phyloP scores from a whole-genome alignment of 2,329 filamentous ascomycete genomes.

The Byssochlamys sp. region DNA sequence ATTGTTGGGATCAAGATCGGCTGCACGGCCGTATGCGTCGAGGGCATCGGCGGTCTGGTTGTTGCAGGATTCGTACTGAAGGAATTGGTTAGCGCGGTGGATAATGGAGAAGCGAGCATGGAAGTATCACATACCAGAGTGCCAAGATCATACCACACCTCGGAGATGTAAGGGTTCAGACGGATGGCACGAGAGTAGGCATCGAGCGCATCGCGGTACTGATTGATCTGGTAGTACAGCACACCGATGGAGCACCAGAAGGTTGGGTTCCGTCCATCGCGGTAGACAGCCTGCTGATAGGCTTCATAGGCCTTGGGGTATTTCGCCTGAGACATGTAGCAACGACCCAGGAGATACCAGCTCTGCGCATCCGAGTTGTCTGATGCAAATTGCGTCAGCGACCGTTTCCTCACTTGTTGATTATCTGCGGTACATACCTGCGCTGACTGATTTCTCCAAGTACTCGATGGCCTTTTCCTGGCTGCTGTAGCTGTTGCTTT shows the following conservation, averaged over 20 bases:
- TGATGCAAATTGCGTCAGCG: constrained; percentile 26
- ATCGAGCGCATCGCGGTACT: constrained; percentile 94
- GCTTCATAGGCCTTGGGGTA: constrained; percentile 98
- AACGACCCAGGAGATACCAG: constrained; percentile 94
- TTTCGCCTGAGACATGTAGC: constrained; percentile 99
- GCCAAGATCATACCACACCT: constrained; percentile 97
- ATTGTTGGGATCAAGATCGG: constrained; percentile 85
- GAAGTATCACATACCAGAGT: constrained; percentile 62
- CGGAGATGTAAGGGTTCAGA: constrained; percentile 93
- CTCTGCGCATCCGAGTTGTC: constrained; percentile 93
- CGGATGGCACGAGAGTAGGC: constrained; percentile 95
- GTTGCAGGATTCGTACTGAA: constrained; percentile 92
- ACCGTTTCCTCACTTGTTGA: not conserved
- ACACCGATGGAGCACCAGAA: constrained; percentile 99
- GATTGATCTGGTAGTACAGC: constrained; percentile 98
- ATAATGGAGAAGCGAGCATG: constrained; percentile 12
- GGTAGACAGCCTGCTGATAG: constrained; percentile 96
- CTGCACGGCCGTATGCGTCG: constrained; percentile 88
- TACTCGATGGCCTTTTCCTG: constrained; percentile 97
- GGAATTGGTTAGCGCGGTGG: constrained; percentile 13
- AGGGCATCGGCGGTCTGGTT: constrained; percentile 95
- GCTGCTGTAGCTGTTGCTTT: constrained; percentile 79
- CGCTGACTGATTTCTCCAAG: constrained; percentile 87
- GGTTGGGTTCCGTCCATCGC: constrained; percentile 91
- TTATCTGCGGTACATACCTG: constrained; percentile 51